Evolutionary conservation across 495 filamentous ascomycete genomes (phyloP), one percentile per base, ranked within the genome.

Genomic region (Podospora tetraspora): DNA sequence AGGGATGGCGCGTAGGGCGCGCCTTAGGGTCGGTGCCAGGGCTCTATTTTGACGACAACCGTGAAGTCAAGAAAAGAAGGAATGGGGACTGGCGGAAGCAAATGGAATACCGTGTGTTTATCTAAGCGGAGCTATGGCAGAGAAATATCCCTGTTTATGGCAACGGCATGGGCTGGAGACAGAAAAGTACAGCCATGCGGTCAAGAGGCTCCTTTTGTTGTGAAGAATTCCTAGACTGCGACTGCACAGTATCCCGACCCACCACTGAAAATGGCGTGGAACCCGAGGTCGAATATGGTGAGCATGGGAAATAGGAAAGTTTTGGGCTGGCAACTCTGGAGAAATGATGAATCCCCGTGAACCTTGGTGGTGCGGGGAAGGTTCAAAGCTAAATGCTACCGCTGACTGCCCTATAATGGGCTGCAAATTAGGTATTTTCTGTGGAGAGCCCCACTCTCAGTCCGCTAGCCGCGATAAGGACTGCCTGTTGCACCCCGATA

Each of bases 391-490:
- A 8, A n/a, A 52, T n/a, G 6, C 0, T 2, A 8, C 43, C 0
- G 16, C 16, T 8, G 0, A 0, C 6, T n/a, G 43, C 16, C 1
- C 19, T 8, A 3, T 52, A 6, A n/a, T 8, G 2, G 19, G 2
- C 1, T 0, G 6, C 8, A 16, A n/a, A 52, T 6, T 6, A 6
- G 1, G 43, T n/a, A 52, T 52, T 52, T n/a, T 9, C 19, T 52
- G 43, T 52, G 6, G 0, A 0, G 6, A n/a, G 43, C 27, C 61
- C 27, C 61, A 21, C 61, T 43, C 16, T 10, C 25, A 1, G 25
- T n/a, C n/a, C 27, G 25, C 63, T 34, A 65, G 10, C 24, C 13
- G 25, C 63, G 63, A 65, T 65, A 58, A 24, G 63, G 32, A 58
- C 2, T 3, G 63, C 43, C 10, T 24, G 22, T 19, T 32, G 63